Conservation (phyloP, 2,329 filamentous ascomycete genomes). For the Diplocarpon rosae region DNA sequence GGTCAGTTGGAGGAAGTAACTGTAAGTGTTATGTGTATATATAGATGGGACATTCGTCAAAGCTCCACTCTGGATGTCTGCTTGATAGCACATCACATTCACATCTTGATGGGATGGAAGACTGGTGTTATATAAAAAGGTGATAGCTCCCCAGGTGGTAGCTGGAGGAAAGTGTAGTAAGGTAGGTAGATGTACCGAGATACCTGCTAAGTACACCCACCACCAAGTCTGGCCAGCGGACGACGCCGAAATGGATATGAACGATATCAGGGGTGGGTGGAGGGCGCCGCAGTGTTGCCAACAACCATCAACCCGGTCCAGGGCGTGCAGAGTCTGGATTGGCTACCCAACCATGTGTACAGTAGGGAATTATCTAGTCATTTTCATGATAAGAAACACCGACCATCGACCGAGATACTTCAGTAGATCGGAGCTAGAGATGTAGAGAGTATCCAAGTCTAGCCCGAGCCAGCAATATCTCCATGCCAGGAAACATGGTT, state of each 20-base stretch:
- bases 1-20: background rate
- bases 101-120: constrained; percentile 5
- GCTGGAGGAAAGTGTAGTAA: constrained; percentile 8
- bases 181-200: no score
- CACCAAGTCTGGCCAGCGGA: constrained; percentile 13
- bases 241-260: constrained; percentile 15
- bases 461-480: no score
- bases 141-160: constrained; percentile 9
- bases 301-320: no score
- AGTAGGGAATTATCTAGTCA: background rate
- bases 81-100: background rate
- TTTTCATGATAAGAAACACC: no score
- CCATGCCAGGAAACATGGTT: no score
- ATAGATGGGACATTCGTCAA: background rate
- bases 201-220: no score
- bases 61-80: background rate
- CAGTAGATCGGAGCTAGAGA: no score
- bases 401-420: no score
- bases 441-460: no score
- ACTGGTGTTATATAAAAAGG: constrained; percentile 13
- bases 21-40: background rate
- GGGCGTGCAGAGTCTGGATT: background rate
- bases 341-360: background rate
- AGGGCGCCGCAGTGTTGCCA: constrained; percentile 17
- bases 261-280: constrained; percentile 10